phyloP scores from a whole-genome alignment of 2,329 filamentous ascomycete genomes.

The Didymella keratinophila region DNA sequence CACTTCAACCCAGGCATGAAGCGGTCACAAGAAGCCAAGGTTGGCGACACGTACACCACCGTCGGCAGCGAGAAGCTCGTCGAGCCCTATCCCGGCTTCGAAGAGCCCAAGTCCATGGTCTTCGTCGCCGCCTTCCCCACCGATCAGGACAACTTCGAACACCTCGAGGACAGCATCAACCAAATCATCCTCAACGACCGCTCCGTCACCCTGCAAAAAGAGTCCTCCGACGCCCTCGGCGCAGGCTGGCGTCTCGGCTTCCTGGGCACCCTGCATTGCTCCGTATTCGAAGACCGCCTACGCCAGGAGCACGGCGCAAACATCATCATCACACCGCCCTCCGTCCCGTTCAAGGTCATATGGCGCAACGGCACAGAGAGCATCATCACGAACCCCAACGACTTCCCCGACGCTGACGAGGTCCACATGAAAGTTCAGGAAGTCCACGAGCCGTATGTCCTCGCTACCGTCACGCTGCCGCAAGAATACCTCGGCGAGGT shows the following conservation, averaged over 20 bases:
- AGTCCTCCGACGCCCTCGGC: constrained; percentile 90
- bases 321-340: constrained; percentile 96
- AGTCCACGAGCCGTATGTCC: constrained; percentile 77
- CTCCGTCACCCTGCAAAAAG: constrained; percentile 91
- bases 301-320: constrained; percentile 92
- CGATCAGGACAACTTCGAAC: constrained; percentile 84
- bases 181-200: constrained; percentile 95
- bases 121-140: constrained; percentile 97
- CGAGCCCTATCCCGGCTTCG: constrained; percentile 86
- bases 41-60: constrained; percentile 92
- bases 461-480: constrained; percentile 85
- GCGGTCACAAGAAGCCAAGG: constrained; percentile 90
- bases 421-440: constrained; percentile 64
- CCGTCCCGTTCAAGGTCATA: constrained; percentile 87
- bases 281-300: constrained; percentile 96
- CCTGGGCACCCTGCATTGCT: constrained; percentile 95
- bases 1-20: constrained; percentile 99
- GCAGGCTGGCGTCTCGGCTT: constrained; percentile 95
- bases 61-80: constrained; percentile 79
- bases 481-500: constrained; percentile 94
- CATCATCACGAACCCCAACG: constrained; percentile 83
- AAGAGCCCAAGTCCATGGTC: constrained; percentile 98
- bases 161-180: constrained; percentile 91
- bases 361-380: constrained; percentile 79
- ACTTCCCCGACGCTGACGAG: constrained; percentile 80